Base-by-base conservation (phyloP, 306 rosid species). In the Prunus padus region DNA sequence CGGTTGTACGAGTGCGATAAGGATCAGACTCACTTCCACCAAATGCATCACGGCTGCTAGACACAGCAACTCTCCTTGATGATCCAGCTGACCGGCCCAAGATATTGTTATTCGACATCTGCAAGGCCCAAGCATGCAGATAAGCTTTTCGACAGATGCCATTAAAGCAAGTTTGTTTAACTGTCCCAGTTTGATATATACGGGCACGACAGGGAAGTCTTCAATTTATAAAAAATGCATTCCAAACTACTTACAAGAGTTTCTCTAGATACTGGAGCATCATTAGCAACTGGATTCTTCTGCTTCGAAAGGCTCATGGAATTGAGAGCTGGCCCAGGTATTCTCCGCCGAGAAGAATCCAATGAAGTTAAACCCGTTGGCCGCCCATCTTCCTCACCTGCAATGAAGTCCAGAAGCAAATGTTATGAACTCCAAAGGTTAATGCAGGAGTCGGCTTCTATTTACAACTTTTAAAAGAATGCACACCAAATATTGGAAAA, bases 41-140 rank as follows among this genome's bases (percentile, higher is more conserved):
- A 69, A 85, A 86, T 62, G 95, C 93, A 20, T 93, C 96, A 3
- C 93, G 89, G 72, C 93, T 86, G 86, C 93, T 59, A 65, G 98
- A 88, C 77, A 83, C 89, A 67, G 91, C 96, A 60, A 84, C 94
- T 57, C 93, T 93, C 86, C 97, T 88, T n/a, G 93, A 82, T 74
- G 97, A 88, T 75, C 96, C 98, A 80, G 92, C 83, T 23, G 98
- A 83, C 72, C 89, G 90, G 59, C 96, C 97, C 81, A 87, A 62
- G 11, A 76, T 78, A 75, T 86, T 89, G 75, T 89, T 57, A 59
- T 77, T 76, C 66, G 88, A 65, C 71, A 86, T 72, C 97, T 94
- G 92, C 89, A 82, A 33, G 54, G 51, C 8, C 40, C 74, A 50
- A 77, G 51, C 46, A 76, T 67, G 51, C 52, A 56, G 37, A 46